Percentiles rank a stretch among this genome's conserved stretches.
phyloP scores from a whole-genome alignment of 2,329 filamentous ascomycete genomes.

The Dactylella cylindrospora region DNA sequence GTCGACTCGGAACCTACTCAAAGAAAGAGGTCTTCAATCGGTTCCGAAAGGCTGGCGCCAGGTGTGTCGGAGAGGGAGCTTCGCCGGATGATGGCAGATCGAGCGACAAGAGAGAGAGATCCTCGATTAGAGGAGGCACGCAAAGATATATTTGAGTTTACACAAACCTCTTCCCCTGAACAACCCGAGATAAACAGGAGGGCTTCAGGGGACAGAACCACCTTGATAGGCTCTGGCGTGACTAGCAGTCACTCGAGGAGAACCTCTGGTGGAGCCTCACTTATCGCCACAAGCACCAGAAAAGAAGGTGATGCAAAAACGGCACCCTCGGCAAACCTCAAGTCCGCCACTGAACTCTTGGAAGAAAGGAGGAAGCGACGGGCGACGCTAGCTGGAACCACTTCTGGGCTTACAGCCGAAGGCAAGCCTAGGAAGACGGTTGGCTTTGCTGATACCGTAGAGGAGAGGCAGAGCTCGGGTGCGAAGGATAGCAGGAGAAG shows the following conservation, averaged over 20 bases:
- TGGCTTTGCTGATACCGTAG: conserved; percentile 9
- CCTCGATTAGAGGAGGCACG: conserved; percentile 15
- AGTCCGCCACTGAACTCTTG: conserved; percentile 32
- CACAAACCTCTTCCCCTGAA: conserved; percentile 16
- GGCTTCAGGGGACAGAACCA: conserved; percentile 6
- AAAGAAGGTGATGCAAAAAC: conserved; percentile 12
- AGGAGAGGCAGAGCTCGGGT: not conserved
- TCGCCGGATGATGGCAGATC: conserved; percentile 27
- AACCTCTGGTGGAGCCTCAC: conserved; percentile 32
- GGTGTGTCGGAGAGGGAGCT: conserved; percentile 23
- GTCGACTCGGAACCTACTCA: not conserved
- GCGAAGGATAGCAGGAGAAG: conserved; percentile 17
- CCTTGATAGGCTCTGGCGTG: not conserved
- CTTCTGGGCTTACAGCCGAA: not conserved
- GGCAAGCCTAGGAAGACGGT: conserved; percentile 20
- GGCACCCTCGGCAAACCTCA: conserved; percentile 11
- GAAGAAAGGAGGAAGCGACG: conserved; percentile 32
- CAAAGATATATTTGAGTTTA: conserved; percentile 33
- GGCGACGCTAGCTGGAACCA: conserved; percentile 23
- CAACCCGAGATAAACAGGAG: conserved; percentile 6
- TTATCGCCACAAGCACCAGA: conserved; percentile 19
- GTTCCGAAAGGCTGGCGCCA: conserved; percentile 1
- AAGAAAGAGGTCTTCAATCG: conserved; percentile 1
- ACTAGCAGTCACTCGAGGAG: conserved; percentile 24
- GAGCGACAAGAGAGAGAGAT: conserved; percentile 5